Base-by-base conservation (phyloP, 1,284 basidiomycete genomes). In the Sporisorium scitamineum region DNA sequence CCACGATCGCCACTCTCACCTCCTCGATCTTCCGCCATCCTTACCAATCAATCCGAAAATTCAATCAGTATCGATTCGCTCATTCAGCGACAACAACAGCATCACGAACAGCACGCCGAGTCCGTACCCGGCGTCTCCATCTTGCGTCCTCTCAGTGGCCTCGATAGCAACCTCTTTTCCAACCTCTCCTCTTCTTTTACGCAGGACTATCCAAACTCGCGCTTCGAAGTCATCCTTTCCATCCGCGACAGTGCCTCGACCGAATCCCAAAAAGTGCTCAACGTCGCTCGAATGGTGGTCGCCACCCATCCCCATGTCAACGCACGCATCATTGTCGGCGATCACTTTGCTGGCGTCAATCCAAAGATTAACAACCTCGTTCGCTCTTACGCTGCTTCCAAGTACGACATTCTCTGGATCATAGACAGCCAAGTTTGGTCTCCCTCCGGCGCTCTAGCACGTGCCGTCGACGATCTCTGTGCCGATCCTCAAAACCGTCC, bases 311-410 rank as follows among this genome's bases (percentile, higher is more conserved):
- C 84, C 3, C 61, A 75, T 34, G 64, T 83, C 20, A 48, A 73
- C 14, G 72, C 78, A 18, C 70, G 61, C 37, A 79, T 84, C 67
- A 57, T 84, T 14, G 71, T 84, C 18, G 80, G 87, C 65, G 86
- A 87, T 53, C 85, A 86, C 32, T 62, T 74, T 14, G 86, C 96
- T 20, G 95, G 96, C 2, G 92, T 95, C 42, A 99, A 99, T 82
- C 97, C 97, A 1, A 99, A 99, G 88, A 92, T 99, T 81, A 98
- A 97, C 88, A 99, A 99, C 84, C 90, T 99, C 42, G 90, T 96
- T 69, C 90, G 91, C 41, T 89, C 95, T 4, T 97, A 96, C 85
- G 73, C 79, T 3, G 88, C 88, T 42, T 95, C 96, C 0, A 87
- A 89, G 61, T 88, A 96, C 85, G 95, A 99, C 84, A 93, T 98